phyloP scores from a whole-genome alignment of 2,329 filamentous ascomycete genomes.

The Ophiostoma pallidulum region DNA sequence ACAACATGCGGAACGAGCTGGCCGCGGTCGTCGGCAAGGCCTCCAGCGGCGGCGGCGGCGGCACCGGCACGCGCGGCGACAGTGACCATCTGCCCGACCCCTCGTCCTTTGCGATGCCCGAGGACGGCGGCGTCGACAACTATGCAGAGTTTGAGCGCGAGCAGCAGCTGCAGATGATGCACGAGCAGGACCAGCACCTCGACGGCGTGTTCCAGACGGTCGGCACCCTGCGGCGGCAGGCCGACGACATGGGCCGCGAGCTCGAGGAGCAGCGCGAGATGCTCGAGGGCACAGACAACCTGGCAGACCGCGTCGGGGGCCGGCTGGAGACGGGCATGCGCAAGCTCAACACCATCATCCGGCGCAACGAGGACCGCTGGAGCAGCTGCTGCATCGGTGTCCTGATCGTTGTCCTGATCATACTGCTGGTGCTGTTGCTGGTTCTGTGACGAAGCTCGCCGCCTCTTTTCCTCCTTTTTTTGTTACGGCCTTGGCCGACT shows the following conservation, averaged over 20 bases:
- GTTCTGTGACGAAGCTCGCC: slow-evolving; percentile 36
- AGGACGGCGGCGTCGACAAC: slow-evolving; percentile 39
- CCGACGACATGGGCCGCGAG: slow-evolving; percentile 91
- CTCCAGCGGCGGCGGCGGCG: slow-evolving; percentile 22
- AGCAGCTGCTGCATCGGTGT: slow-evolving; percentile 88
- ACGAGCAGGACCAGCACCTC: slow-evolving; percentile 85
- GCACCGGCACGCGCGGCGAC: too few species aligned
- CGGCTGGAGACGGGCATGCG: slow-evolving; percentile 79
- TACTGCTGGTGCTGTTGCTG: slow-evolving; percentile 72
- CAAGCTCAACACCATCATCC: slow-evolving; percentile 75
- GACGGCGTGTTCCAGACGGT: slow-evolving; percentile 92
- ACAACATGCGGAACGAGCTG: slow-evolving; percentile 80
- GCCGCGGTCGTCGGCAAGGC: slow-evolving; percentile 35
- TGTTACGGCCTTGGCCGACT: too few species aligned
- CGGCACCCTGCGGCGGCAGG: slow-evolving; percentile 80
- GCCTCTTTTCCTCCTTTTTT: not conserved
- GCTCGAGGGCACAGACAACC: slow-evolving; percentile 72
- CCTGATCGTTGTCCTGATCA: slow-evolving; percentile 78
- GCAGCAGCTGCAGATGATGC: slow-evolving; percentile 84
- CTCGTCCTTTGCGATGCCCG: slow-evolving; percentile 45
- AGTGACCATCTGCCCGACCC: slow-evolving; percentile 42
- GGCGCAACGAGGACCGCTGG: slow-evolving; percentile 76
- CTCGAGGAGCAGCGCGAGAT: slow-evolving; percentile 90
- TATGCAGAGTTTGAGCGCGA: slow-evolving; percentile 81
- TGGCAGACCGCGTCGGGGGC: slow-evolving; percentile 80